A percentile compares a stretch with the other conserved stretches of the same genome.
Evolutionary conservation across 805 yeast genomes (phyloP).

Genomic region (baker's yeast (Saccharomyces cerevisiae)): DNA sequence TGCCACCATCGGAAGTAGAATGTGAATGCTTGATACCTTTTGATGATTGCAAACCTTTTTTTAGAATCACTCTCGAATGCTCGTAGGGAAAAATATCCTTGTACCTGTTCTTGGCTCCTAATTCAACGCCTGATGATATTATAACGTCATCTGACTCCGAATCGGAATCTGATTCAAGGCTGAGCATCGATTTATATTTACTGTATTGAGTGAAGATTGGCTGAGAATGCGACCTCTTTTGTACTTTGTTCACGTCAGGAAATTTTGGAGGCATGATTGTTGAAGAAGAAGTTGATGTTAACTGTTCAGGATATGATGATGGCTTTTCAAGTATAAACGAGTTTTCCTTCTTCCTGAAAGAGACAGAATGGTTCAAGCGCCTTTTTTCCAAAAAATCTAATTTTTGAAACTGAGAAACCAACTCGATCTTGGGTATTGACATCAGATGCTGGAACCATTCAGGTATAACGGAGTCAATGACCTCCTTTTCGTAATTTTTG

Average conservation of each 20-base stretch:
- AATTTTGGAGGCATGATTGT: background rate
- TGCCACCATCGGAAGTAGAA: constrained; percentile 7
- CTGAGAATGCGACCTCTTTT: constrained; percentile 19
- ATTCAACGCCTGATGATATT: constrained; percentile 70
- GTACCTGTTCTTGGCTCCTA: constrained; percentile 75
- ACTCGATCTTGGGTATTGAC: constrained; percentile 19
- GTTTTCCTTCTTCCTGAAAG: constrained; percentile 1
- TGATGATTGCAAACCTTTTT: constrained; percentile 11
- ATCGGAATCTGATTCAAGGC: background rate
- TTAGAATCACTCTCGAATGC: constrained; percentile 67
- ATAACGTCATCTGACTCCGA: constrained; percentile 27
- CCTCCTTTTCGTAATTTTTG: constrained; percentile 8
- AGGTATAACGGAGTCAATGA: constrained; percentile 36
- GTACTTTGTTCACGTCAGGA: constrained; percentile 3
- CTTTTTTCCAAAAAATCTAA: constrained; percentile 65
- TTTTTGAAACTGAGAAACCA: constrained; percentile 46
- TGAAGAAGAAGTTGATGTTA: constrained; percentile 1
- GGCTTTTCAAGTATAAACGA: background rate
- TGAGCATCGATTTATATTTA: background rate
- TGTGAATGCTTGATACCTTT: background rate
- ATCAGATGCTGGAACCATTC: constrained; percentile 41
- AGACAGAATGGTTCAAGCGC: constrained; percentile 40
- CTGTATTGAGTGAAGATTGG: constrained; percentile 5
- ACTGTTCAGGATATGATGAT: background rate
- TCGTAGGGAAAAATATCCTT: constrained; percentile 84